Evolutionary conservation across 208 protist species (phyloP).

Genomic region (Porcisia deanei): DNA sequence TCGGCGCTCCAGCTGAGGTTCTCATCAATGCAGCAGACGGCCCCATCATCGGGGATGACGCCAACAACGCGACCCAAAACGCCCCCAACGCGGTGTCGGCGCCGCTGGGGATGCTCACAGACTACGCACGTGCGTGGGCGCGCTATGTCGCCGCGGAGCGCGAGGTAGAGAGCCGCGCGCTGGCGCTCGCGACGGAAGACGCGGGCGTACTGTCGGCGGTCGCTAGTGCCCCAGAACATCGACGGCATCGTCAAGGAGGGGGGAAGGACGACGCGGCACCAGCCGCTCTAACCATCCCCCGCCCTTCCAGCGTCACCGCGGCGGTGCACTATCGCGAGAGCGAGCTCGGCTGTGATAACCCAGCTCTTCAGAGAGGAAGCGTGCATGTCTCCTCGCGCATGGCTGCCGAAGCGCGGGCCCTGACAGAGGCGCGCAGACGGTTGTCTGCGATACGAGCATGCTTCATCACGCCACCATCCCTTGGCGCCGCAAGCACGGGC

Average conservation of each 20-base stretch:
- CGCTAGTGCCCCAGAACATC: not conserved
- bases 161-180: constrained; percentile 8
- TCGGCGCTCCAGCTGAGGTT: constrained; percentile 21
- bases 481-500: not conserved
- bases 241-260: not conserved
- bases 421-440: constrained; percentile 42
- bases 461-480: constrained; percentile 14
- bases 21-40: not conserved
- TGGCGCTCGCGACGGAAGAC: constrained; percentile 21
- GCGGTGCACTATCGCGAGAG: constrained; percentile 26
- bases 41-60: not conserved
- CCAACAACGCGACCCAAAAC: not conserved
- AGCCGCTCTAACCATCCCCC: not conserved
- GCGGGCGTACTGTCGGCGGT: constrained; percentile 17
- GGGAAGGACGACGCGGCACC: not conserved
- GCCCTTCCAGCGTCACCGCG: constrained; percentile 7
- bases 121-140: constrained; percentile 26
- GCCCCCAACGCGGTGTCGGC: not conserved
- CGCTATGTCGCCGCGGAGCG: constrained; percentile 11
- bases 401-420: constrained; percentile 45
- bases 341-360: constrained; percentile 2
- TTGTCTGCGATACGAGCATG: constrained; percentile 37
- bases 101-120: constrained; percentile 8
- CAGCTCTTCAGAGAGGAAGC: not conserved
- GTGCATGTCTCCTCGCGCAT: constrained; percentile 28